Conservation (phyloP, 805 yeast genomes). For the Pichia rugopelliculosa region DNA sequence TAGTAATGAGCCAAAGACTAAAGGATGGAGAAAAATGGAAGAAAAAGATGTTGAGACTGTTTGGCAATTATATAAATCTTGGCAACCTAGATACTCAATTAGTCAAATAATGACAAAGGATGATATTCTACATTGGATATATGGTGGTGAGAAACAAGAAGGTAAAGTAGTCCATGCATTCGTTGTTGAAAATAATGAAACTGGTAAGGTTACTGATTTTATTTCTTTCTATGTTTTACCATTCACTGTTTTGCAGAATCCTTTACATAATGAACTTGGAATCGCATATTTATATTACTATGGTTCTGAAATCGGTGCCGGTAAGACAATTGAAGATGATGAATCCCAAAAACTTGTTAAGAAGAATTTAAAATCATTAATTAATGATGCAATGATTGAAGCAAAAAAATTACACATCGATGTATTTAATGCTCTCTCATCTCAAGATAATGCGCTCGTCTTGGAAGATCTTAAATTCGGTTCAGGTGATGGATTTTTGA, state of each 20-base stretch:
- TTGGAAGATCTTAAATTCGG: conserved; percentile 82
- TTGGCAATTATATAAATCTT: conserved; percentile 47
- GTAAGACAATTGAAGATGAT: conserved; percentile 26
- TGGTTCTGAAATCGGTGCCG: conserved; percentile 61
- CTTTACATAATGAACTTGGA: conserved; percentile 58
- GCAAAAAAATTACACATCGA: conserved; percentile 67
- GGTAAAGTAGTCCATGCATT: conserved; percentile 60
- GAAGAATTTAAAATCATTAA: conserved; percentile 51
- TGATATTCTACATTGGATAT: conserved; percentile 77
- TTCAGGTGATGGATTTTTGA: conserved; percentile 85
- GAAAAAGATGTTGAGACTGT: conserved; percentile 60
- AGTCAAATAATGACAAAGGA: conserved; percentile 56
- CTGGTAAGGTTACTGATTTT: conserved; percentile 75
- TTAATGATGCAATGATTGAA: conserved; percentile 69
- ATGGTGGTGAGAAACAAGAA: conserved; percentile 37
- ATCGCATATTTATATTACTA: conserved; percentile 89
- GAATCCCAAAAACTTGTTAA: conserved; percentile 29
- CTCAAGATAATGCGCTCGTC: conserved; percentile 84
- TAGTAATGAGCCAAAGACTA: conserved; percentile 40
- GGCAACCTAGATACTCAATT: conserved; percentile 65
- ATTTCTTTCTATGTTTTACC: conserved; percentile 86
- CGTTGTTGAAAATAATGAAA: conserved; percentile 56
- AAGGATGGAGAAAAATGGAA: conserved; percentile 54
- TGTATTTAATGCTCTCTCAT: conserved; percentile 87
- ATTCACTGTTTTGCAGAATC: conserved; percentile 67